phyloP scores from a whole-genome alignment of 805 yeast genomes.

The Komagataella kurtzmanii region DNA sequence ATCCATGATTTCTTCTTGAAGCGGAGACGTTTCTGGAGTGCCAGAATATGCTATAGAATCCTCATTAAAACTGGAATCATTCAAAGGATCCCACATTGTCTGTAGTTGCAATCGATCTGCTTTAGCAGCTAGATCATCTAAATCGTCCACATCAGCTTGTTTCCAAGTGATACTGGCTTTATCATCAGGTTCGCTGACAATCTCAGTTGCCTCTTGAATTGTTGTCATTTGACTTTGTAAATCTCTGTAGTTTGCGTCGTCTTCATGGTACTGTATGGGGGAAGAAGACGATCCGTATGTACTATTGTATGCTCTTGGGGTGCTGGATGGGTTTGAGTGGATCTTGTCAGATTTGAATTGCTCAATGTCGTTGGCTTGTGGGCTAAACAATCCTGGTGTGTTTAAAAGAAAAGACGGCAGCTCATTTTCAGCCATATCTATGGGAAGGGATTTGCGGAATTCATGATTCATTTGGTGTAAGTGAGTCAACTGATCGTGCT shows the following conservation, averaged over 20 bases:
- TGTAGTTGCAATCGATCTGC: not conserved
- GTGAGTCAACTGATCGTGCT: not conserved
- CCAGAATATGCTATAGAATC: not conserved
- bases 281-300: not conserved
- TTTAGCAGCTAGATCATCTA: not conserved
- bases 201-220: slow-evolving; percentile 19
- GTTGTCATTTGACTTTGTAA: slow-evolving; percentile 16
- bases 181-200: not conserved
- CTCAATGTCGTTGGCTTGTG: not conserved
- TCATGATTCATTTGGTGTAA: not conserved
- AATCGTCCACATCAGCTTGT: slow-evolving; percentile 6
- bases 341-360: not conserved
- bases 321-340: not conserved
- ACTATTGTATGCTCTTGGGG: not conserved
- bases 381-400: not conserved
- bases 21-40: not conserved
- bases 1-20: not conserved
- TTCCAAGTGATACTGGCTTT: not conserved
- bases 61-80: not conserved
- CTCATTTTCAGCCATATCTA: not conserved
- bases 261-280: not conserved
- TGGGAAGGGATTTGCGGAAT: not conserved
- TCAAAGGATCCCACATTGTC: not conserved
- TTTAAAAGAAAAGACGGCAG: not conserved
- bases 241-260: not conserved